phyloP scores from a whole-genome alignment of 306 rosid genomes.

The Cicer judaicum region DNA sequence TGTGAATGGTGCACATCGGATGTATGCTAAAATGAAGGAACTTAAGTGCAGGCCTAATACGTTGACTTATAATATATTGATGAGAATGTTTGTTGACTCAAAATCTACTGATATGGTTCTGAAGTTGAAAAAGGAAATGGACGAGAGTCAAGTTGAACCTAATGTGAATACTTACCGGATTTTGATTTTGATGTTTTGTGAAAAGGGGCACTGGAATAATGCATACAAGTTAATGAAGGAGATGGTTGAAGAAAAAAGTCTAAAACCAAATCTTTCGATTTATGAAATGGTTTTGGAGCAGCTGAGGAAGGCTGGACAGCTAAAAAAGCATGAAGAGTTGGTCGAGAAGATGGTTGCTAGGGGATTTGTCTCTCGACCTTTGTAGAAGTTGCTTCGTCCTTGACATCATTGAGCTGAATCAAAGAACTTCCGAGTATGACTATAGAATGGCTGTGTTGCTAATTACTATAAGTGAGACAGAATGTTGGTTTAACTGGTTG shows the following conservation, averaged over 20 bases:
- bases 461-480: neutral
- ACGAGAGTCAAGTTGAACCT: slow-evolving; percentile 78
- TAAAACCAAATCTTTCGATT: slow-evolving; percentile 64
- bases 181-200: slow-evolving; percentile 78
- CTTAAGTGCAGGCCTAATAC: slow-evolving; percentile 72
- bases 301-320: slow-evolving; percentile 87
- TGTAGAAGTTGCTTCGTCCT: slow-evolving; percentile 47
- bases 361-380: slow-evolving; percentile 73
- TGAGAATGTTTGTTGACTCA: slow-evolving; percentile 79
- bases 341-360: slow-evolving; percentile 91
- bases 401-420: slow-evolving; percentile 1
- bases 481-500: slow-evolving; percentile 9
- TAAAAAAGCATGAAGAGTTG: slow-evolving; percentile 87
- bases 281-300: slow-evolving; percentile 76
- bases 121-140: slow-evolving; percentile 95
- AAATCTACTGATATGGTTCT: slow-evolving; percentile 88
- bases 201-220: slow-evolving; percentile 95
- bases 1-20: slow-evolving; percentile 81
- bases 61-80: slow-evolving; percentile 74
- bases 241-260: slow-evolving; percentile 89
- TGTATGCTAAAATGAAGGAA: slow-evolving; percentile 80
- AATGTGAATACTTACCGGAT: slow-evolving; percentile 80
- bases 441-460: slow-evolving; percentile 20
- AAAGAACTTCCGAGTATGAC: neutral
- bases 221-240: slow-evolving; percentile 76